Evolutionary conservation across 1,139 yeast species (phyloP).

Genomic region (Taphrina sp.): DNA sequence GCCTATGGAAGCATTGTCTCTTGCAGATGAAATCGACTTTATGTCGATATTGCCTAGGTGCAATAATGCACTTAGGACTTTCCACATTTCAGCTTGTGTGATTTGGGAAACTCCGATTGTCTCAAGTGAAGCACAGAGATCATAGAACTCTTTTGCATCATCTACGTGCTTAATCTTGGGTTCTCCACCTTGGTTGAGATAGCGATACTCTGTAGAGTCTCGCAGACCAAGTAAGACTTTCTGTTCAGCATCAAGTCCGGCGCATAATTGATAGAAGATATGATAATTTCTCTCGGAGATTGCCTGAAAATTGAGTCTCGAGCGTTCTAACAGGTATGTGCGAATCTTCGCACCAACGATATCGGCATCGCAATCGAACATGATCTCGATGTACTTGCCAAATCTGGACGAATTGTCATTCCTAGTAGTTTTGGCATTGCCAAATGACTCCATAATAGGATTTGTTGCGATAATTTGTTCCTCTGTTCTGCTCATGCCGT

Average conservation of each 20-base stretch:
- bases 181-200: constrained; percentile 87
- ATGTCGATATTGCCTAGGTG: constrained; percentile 93
- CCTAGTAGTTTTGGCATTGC: constrained; percentile 96
- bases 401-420: constrained; percentile 96
- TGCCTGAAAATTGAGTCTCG: constrained; percentile 93
- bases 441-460: constrained; percentile 98
- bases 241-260: constrained; percentile 66
- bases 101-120: constrained; percentile 69
- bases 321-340: constrained; percentile 87
- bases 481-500: constrained; percentile 74
- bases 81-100: constrained; percentile 68
- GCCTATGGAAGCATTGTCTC: constrained; percentile 77
- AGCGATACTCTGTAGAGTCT: constrained; percentile 65
- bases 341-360: constrained; percentile 93
- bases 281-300: constrained; percentile 86
- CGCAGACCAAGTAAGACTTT: constrained; percentile 59
- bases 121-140: constrained; percentile 70
- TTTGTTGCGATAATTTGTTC: constrained; percentile 94
- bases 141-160: constrained; percentile 71
- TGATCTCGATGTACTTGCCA: constrained; percentile 90
- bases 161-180: constrained; percentile 73
- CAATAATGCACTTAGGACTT: constrained; percentile 79
- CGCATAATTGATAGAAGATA: constrained; percentile 85
- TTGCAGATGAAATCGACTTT: constrained; percentile 56
- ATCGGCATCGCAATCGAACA: constrained; percentile 68